Percentiles rank a stretch among this genome's conserved stretches.
These are phyloP conservation scores for Neurospora sp. DNA, from an alignment of 495 filamentous ascomycete genomes.

Conservation along the genomic window DNA sequence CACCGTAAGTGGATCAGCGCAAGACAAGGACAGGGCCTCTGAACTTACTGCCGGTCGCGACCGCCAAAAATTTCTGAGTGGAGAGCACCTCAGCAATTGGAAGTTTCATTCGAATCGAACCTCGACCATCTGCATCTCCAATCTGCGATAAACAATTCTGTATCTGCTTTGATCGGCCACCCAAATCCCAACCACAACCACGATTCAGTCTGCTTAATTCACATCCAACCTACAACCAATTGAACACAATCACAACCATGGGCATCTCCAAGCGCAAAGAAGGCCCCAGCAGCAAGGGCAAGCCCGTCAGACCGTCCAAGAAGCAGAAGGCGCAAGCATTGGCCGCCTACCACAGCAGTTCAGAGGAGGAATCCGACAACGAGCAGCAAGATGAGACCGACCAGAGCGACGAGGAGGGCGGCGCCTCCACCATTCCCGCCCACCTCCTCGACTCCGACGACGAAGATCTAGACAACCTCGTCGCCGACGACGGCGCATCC, in stretches of 20 bases:
- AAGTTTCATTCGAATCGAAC: background rate
- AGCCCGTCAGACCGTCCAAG: slow-evolving; percentile 43
- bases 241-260: slow-evolving; percentile 20
- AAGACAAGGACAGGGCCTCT: background rate
- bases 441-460: slow-evolving; percentile 61
- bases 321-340: slow-evolving; percentile 55
- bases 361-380: slow-evolving; percentile 23
- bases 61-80: slow-evolving; percentile 30
- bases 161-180: background rate
- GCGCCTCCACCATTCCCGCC: slow-evolving; percentile 44
- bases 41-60: slow-evolving; percentile 12
- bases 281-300: slow-evolving; percentile 41
- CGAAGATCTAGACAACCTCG: slow-evolving; percentile 41
- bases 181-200: slow-evolving; percentile 1
- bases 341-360: slow-evolving; percentile 63
- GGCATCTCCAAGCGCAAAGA: slow-evolving; percentile 34
- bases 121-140: background rate
- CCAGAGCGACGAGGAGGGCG: slow-evolving; percentile 28
- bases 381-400: background rate
- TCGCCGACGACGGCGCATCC: slow-evolving; percentile 32
- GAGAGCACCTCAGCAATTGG: background rate
- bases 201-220: background rate
- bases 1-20: background rate
- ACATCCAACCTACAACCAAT: background rate
- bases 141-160: background rate